Evolutionary conservation across 768 basidiomycete species (phyloP), one percentile per base, ranked within the genome.

Genomic region (Fomitopsis pulvina): DNA sequence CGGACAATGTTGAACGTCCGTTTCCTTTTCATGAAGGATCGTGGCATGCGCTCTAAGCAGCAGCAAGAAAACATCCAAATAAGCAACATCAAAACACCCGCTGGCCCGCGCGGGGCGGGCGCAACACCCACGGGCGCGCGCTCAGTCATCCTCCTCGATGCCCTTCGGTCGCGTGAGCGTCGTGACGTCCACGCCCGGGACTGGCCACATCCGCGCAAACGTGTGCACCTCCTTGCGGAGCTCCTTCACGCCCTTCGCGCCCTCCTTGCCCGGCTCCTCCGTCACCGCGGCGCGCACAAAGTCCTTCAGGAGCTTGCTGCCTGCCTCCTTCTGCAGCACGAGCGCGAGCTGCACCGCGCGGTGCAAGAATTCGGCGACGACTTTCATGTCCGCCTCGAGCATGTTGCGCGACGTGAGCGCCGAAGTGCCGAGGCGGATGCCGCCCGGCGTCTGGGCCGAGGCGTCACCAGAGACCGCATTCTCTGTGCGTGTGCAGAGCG

Each of bases 401-500:
- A 99, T 92, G 70, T 94, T 76, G 58, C 95, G 91, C 44, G 93
- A 96, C 3, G 96, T 98, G 30, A 99, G 68, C 10, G 95, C 92
- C 21, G 93, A 83, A 28, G 92, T 92, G 52, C 96, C 96, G 57
- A 99, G 81, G 56, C 96, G 92, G 64, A 99, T 94, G 57, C 96
- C 96, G 59, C 95, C 96, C 41, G 95, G 95, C 1, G 87, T 88
- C 66, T 92, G 90, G 0, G 95, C 96, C 45, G 92, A 95, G 37
- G 86, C 85, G 68, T 97, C 95, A 58, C 94, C 95, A 26, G 92
- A 93, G 42, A 98, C 95, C 41, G 94, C 92, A 68, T 98, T 98
- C 73, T 97, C 88, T 89, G 59, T 12, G 20, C 9, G 26, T 39
- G 18, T 4, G 11, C 32, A 7, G 3, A 44, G 22, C 24, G 14